Conservation (phyloP, 73 alveolate genomes). For the Paramecium sexaurelia region DNA sequence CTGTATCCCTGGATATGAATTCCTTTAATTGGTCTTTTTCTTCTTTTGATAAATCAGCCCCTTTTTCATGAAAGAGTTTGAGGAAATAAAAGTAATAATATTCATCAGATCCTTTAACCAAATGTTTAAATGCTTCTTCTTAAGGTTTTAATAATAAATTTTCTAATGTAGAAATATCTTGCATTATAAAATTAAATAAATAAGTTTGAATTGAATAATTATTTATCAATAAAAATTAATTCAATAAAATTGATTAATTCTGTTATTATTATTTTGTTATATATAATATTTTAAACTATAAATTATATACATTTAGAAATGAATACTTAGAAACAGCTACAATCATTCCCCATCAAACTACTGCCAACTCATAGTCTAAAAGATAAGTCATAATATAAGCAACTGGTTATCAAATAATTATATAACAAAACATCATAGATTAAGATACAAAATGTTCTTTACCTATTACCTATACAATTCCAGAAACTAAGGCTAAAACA, state of each 20-base stretch:
- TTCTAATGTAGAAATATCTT: background rate
- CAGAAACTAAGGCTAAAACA: too few relatives aligned
- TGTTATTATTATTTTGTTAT: too few relatives aligned
- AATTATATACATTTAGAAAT: too few relatives aligned
- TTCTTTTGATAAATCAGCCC: background rate
- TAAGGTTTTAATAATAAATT: background rate
- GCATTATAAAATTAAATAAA: background rate
- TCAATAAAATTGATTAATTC: background rate
- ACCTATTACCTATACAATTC: too few relatives aligned
- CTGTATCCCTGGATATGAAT: background rate
- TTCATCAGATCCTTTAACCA: constrained; percentile 19
- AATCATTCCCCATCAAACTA: too few relatives aligned
- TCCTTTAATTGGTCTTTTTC: background rate
- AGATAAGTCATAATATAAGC: too few relatives aligned
- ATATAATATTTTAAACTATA: too few relatives aligned
- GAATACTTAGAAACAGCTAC: too few relatives aligned
- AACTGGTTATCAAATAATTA: too few relatives aligned
- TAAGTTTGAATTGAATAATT: background rate
- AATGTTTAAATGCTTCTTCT: background rate
- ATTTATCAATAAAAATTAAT: background rate
- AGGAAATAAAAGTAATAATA: background rate
- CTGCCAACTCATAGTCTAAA: too few relatives aligned
- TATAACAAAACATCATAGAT: too few relatives aligned
- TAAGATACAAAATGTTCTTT: too few relatives aligned
- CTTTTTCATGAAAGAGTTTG: background rate